A percentile compares a stretch with the other conserved stretches of the same genome.
Evolutionary conservation across 2,329 filamentous ascomycete genomes (phyloP).

Genomic region (Penicillium crustosum): DNA sequence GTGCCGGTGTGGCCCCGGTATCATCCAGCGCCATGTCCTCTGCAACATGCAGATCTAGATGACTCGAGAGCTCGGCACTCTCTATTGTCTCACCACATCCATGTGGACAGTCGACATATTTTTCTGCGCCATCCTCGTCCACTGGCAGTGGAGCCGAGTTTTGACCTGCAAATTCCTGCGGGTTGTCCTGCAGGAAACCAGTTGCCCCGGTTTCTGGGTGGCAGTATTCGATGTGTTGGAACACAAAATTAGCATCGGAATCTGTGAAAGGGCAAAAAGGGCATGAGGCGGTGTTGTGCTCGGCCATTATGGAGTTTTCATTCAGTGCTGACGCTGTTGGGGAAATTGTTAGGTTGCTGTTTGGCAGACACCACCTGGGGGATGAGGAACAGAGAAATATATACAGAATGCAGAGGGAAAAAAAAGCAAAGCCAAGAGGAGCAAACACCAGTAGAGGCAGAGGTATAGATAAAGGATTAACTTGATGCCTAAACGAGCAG

Average conservation of each 20-base stretch:
- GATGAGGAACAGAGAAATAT: not conserved
- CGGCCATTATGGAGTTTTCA: slow-evolving; percentile 20
- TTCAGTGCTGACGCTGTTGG: not conserved
- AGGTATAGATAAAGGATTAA: slow-evolving; percentile 2
- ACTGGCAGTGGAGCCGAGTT: not conserved
- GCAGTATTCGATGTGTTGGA: slow-evolving; percentile 46
- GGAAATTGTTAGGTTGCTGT: not conserved
- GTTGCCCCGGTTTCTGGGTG: slow-evolving; percentile 43
- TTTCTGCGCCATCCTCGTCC: slow-evolving; percentile 17
- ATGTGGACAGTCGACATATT: slow-evolving; percentile 57
- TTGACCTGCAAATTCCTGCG: slow-evolving; percentile 1
- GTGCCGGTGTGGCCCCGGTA: slow-evolving; percentile 13
- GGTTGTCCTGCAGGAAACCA: slow-evolving; percentile 22
- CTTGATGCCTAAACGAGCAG: slow-evolving; percentile 7
- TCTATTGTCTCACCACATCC: slow-evolving; percentile 61
- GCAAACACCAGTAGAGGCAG: not conserved
- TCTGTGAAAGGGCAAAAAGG: slow-evolving; percentile 50
- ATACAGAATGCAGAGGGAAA: not conserved
- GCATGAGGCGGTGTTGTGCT: slow-evolving; percentile 32
- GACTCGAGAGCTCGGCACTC: slow-evolving; percentile 55
- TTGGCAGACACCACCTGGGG: not conserved
- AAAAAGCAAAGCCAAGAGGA: not conserved
- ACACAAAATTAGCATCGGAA: slow-evolving; percentile 39
- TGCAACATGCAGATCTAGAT: slow-evolving; percentile 60
- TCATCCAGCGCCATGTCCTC: slow-evolving; percentile 50